Evolutionary conservation across 176 grass and related monocot genomes (phyloP).

Genomic region (Carex pumila): DNA sequence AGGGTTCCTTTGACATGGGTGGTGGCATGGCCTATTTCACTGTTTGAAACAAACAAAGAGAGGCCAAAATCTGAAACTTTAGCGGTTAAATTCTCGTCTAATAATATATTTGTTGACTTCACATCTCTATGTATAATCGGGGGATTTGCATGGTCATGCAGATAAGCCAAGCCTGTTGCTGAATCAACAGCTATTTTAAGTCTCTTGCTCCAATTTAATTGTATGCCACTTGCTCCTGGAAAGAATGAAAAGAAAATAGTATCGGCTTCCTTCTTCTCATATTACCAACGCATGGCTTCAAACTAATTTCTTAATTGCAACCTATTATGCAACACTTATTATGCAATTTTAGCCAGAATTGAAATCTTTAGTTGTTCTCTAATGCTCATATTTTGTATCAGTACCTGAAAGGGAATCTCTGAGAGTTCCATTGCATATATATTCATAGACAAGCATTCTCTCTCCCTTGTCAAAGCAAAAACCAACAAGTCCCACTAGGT

Average conservation of each 20-base stretch:
- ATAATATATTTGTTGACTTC: conserved; percentile 81
- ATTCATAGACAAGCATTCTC: conserved; percentile 85
- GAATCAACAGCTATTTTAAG: conserved; percentile 68
- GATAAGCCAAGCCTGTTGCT: conserved; percentile 79
- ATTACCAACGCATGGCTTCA: background rate
- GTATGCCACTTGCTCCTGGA: conserved; percentile 60
- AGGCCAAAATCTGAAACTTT: conserved; percentile 93
- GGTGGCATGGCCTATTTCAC: conserved; percentile 40
- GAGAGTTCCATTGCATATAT: conserved; percentile 62
- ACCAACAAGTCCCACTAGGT: conserved; percentile 70
- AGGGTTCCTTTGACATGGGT: conserved; percentile 80
- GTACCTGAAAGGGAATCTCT: conserved; percentile 74
- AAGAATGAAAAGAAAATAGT: background rate
- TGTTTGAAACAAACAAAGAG: conserved; percentile 55
- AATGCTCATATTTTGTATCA: background rate
- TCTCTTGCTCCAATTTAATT: conserved; percentile 68
- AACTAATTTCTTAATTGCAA: background rate
- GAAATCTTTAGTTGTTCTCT: background rate
- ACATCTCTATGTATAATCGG: conserved; percentile 94
- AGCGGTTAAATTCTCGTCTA: conserved; percentile 59
- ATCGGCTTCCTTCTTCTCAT: background rate
- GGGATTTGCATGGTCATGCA: conserved; percentile 91
- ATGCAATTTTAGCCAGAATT: background rate
- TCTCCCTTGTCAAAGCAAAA: conserved; percentile 92
- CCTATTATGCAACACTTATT: background rate